Base-by-base conservation (phyloP, 352 stramenopile genomes). In the Elongisporangium undulatum region DNA sequence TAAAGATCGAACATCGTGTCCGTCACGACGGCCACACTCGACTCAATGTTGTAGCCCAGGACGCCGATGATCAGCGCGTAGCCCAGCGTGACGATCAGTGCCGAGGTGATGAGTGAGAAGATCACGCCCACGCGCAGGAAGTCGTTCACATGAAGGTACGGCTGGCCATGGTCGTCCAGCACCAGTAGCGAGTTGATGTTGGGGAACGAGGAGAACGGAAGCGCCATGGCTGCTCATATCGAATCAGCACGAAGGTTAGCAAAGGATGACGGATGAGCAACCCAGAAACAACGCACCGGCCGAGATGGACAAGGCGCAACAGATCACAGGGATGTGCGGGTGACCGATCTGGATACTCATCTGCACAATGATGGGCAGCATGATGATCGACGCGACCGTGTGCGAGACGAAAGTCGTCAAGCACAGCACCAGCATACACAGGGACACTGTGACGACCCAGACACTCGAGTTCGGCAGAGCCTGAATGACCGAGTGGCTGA, bases 381-480 rank as follows among this genome's bases (percentile, higher is more conserved):
- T 70, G 45, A 97, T 96, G 62, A 97, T 94, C 51, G 90, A 92
- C 52, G 88, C 90, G 24, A 97, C 91, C 19, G 90, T 97, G 74
- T 97, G 91, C 58, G 89, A 97, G 49, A 97, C 90, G 54, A 97
- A 97, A n/a, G 91, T 97, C 17, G 91, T 96, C 22, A 97, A 75
- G 51, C 73, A 88, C 55, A 96, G 75, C 58, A 95, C 85, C 20
- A 97, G 74, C 50, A 75, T 73, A 60, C 94, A 93, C 21, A 97
- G 72, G n/a, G 89, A 91, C 17, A 96, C 62, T 0, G 87, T 90
- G 38, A 96, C 79, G 56, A 97, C 70, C 78, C 85, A 97, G 24
- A 94, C 84, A 49, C 77, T 92, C 29, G 84, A 78, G n/a, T 75
- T 81, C 13, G 87, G 88, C 17, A 96, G 62, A 22, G 86, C 81